Evolutionary conservation across 2,329 filamentous ascomycete species (phyloP).

Genomic region (Aureobasidium musti): DNA sequence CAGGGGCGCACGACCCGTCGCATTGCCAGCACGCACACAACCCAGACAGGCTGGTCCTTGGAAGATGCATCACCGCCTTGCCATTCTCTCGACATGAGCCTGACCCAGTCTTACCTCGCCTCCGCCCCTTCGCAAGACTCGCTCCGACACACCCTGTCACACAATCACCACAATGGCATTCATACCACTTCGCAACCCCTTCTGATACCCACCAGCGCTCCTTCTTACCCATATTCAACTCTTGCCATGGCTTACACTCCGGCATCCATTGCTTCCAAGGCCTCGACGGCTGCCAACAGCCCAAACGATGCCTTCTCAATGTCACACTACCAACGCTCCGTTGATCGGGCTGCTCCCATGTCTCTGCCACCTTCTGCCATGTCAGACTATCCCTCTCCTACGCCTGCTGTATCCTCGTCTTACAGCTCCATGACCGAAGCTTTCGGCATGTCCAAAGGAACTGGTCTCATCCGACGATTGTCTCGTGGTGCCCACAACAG

Average conservation of each 20-base stretch:
- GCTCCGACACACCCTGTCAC: not conserved
- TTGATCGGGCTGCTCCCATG: constrained; percentile 33
- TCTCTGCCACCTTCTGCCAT: constrained; percentile 33
- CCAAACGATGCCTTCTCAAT: constrained; percentile 44
- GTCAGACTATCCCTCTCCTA: constrained; percentile 29
- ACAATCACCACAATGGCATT: constrained; percentile 5
- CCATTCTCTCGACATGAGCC: constrained; percentile 24
- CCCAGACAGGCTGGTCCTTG: constrained; percentile 24
- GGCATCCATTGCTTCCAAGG: constrained; percentile 40
- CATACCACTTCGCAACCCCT: constrained; percentile 2
- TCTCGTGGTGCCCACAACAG: constrained; percentile 77
- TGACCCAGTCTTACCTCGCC: constrained; percentile 20
- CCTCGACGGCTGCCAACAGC: constrained; percentile 43
- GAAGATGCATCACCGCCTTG: constrained; percentile 28
- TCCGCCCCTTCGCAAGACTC: not conserved
- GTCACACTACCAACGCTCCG: constrained; percentile 45
- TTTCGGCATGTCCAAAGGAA: constrained; percentile 32
- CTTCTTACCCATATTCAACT: constrained; percentile 20
- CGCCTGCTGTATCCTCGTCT: constrained; percentile 30
- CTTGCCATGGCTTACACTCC: constrained; percentile 35
- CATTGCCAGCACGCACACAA: constrained; percentile 4
- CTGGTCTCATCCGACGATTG: constrained; percentile 76
- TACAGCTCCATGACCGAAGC: constrained; percentile 32
- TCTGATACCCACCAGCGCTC: constrained; percentile 2
- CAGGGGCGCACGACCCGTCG: constrained; percentile 14